phyloP scores from a whole-genome alignment of 192 early-diverging fungal species.

The Coemansia brasiliensis region DNA sequence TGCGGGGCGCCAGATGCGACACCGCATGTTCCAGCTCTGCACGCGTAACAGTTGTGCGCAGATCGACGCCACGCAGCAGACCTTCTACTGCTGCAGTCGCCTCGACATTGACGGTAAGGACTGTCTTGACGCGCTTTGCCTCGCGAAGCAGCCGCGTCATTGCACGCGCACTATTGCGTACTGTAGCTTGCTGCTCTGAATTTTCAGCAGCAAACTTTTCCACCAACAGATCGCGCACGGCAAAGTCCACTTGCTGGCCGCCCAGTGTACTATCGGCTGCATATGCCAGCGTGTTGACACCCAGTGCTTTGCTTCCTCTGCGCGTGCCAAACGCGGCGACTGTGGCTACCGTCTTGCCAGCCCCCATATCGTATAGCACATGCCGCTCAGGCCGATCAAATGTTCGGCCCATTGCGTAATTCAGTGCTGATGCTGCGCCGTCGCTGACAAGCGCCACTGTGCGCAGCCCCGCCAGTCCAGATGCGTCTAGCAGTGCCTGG shows the following conservation, averaged over 20 bases:
- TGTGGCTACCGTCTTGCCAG: conserved; percentile 88
- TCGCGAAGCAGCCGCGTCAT: conserved; percentile 90
- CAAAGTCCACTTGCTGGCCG: conserved; percentile 82
- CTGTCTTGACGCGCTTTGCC: conserved; percentile 93
- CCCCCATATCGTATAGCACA: conserved; percentile 98
- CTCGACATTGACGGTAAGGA: conserved; percentile 92
- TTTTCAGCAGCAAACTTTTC: conserved; percentile 66
- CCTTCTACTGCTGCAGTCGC: conserved; percentile 85
- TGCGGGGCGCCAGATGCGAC: conserved; percentile 65
- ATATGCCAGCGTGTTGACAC: conserved; percentile 79
- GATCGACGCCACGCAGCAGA: conserved; percentile 83
- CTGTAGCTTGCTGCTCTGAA: conserved; percentile 52
- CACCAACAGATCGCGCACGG: conserved; percentile 78
- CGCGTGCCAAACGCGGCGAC: conserved; percentile 75
- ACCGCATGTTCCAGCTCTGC: conserved; percentile 71
- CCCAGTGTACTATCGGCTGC: conserved; percentile 85
- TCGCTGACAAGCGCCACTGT: conserved; percentile 88
- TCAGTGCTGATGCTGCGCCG: conserved; percentile 92
- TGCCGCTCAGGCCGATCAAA: conserved; percentile 73
- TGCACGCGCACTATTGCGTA: conserved; percentile 71
- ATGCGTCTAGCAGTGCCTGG: conserved; percentile 89
- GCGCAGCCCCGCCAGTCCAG: conserved; percentile 82
- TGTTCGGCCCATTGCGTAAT: conserved; percentile 78
- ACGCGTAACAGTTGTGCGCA: conserved; percentile 76
- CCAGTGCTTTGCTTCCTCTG: conserved; percentile 53